These are phyloP conservation scores for Yueomyces sp. DNA, from an alignment of 805 yeast species.

Conservation along the genomic window DNA sequence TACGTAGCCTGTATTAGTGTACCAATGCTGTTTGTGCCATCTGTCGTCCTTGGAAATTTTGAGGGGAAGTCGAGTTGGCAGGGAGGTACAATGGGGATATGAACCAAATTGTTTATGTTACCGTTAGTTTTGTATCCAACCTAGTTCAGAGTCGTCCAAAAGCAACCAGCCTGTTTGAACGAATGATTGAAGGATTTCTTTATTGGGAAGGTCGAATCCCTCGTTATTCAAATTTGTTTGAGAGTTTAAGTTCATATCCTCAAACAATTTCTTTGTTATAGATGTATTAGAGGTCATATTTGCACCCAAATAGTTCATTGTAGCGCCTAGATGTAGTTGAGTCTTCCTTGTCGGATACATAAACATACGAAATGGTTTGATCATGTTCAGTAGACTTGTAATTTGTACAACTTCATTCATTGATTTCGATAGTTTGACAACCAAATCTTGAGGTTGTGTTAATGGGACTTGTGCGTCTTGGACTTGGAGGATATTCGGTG, in stretches of 20 bases:
- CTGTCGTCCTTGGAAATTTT: no score
- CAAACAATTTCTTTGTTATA: no score
- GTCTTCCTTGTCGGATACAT: slow-evolving; percentile 6
- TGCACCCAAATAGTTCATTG: background rate
- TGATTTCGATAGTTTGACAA: slow-evolving; percentile 19
- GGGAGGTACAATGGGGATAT: no score
- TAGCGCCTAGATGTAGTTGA: background rate
- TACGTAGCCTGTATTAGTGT: no score
- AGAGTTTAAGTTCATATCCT: background rate
- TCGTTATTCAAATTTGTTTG: slow-evolving; percentile 1
- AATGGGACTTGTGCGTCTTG: background rate
- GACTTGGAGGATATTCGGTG: slow-evolving; percentile 3
- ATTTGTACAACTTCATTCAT: slow-evolving; percentile 23
- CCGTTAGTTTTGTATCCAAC: slow-evolving; percentile 13
- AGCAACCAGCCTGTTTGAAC: slow-evolving; percentile 19
- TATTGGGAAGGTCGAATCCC: background rate
- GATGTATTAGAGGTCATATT: background rate
- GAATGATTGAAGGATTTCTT: slow-evolving; percentile 1
- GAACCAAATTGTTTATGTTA: background rate
- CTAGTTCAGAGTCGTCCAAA: slow-evolving; percentile 20
- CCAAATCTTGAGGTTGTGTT: slow-evolving; percentile 14
- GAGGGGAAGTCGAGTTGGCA: no score
- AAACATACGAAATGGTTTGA: slow-evolving; percentile 20
- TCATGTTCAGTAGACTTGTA: slow-evolving; percentile 16
- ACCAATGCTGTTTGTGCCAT: no score